Evolutionary conservation across 148 eudicot species (phyloP).

Genomic region (Chenopodium berlandieri): DNA sequence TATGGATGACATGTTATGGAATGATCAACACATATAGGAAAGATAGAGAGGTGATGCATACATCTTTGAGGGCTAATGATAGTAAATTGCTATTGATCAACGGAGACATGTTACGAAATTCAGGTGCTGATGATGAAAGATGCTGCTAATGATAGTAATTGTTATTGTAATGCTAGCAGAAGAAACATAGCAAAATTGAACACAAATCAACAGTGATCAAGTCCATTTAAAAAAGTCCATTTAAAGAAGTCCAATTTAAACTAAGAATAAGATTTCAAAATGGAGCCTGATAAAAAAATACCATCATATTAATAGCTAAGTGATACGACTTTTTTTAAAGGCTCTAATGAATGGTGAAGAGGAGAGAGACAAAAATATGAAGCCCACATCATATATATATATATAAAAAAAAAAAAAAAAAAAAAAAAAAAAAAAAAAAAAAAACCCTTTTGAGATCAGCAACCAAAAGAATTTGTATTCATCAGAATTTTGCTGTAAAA

Average conservation of each 20-base stretch:
- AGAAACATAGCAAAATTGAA: neutral
- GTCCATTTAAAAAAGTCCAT: neutral
- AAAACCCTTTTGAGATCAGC: neutral
- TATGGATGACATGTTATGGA: neutral
- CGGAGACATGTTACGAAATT: neutral
- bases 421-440: no score
- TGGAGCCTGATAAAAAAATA: neutral
- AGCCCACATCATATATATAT: neutral
- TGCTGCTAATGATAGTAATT: neutral
- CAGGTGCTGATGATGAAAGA: neutral
- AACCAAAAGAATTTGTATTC: neutral
- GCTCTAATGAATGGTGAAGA: neutral
- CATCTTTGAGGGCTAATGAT: neutral
- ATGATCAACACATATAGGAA: neutral
- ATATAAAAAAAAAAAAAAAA: no score
- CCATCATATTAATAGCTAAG: neutral
- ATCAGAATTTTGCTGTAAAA: neutral
- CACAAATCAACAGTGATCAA: neutral
- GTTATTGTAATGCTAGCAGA: neutral
- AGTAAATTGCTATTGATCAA: neutral
- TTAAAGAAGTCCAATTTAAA: neutral
- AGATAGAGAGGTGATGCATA: neutral
- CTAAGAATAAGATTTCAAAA: no score
- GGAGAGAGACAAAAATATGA: constrained; percentile 2
- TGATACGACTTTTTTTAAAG: neutral